Conservation (phyloP, 352 stramenopile species). For the Globisporangium okanoganense region DNA sequence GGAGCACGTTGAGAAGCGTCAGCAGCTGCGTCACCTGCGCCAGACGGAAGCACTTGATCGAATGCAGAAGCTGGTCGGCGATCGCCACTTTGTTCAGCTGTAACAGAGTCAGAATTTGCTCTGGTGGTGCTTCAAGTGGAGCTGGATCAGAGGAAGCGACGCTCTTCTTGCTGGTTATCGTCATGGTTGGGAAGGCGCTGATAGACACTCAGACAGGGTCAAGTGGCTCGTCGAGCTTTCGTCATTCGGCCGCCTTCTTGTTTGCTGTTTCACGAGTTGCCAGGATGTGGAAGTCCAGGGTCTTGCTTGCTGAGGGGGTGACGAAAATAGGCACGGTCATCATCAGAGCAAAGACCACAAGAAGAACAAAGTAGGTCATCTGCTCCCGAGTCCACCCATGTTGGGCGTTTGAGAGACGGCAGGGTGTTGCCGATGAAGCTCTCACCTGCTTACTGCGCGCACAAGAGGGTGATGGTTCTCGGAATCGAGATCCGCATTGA, state of each 20-base stretch:
- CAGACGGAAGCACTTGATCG: slow-evolving; percentile 37
- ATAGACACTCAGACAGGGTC: background rate
- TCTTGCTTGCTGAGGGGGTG: too few species aligned
- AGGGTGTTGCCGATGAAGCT: too few species aligned
- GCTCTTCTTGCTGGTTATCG: background rate
- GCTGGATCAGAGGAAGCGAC: background rate
- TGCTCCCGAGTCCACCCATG: too few species aligned
- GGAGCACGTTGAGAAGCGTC: slow-evolving; percentile 23
- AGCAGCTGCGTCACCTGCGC: slow-evolving; percentile 40
- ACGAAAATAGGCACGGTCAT: too few species aligned
- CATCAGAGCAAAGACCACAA: too few species aligned
- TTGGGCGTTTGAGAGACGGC: too few species aligned
- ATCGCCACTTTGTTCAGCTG: slow-evolving; percentile 30
- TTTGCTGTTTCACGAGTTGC: background rate
- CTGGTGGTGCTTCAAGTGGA: background rate
- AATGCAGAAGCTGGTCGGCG: slow-evolving; percentile 29
- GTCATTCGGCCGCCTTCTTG: background rate
- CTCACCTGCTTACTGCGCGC: too few species aligned
- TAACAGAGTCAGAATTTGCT: slow-evolving; percentile 36
- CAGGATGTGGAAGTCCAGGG: too few species aligned
- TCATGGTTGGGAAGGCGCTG: background rate
- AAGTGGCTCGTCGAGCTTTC: background rate
- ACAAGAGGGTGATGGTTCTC: background rate
- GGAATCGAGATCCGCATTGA: background rate
- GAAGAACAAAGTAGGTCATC: too few species aligned